Conservation (phyloP, 306 rosid genomes). For the Sicyos edulis region DNA sequence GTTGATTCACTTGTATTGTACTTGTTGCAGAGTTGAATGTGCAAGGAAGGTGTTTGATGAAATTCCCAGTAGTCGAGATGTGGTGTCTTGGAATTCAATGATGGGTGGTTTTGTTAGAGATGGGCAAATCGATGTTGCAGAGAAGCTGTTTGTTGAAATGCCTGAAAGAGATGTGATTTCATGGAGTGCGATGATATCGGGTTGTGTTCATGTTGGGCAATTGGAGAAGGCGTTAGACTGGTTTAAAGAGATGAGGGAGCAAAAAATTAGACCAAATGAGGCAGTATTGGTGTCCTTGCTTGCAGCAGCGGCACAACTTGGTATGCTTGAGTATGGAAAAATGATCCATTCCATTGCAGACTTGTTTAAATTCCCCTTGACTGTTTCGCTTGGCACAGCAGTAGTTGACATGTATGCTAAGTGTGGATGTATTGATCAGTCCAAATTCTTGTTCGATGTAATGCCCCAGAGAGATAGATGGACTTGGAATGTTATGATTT, state of each 20-base stretch:
- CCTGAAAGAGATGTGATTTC: conserved; percentile 55
- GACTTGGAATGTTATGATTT: conserved; percentile 77
- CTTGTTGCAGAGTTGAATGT: conserved; percentile 31
- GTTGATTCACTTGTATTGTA: conserved; percentile 50
- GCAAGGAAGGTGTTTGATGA: conserved; percentile 53
- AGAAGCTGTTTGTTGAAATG: conserved; percentile 62
- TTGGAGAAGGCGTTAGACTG: conserved; percentile 53
- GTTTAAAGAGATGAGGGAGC: conserved; percentile 46
- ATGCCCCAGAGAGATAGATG: conserved; percentile 50
- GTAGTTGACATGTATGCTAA: conserved; percentile 80
- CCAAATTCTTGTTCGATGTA: conserved; percentile 42
- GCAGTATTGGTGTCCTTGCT: conserved; percentile 51
- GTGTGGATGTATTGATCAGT: conserved; percentile 64
- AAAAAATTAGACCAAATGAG: conserved; percentile 48
- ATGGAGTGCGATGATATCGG: conserved; percentile 67
- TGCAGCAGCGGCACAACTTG: conserved; percentile 56
- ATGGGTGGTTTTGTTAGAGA: conserved; percentile 41
- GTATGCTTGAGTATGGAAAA: conserved; percentile 54
- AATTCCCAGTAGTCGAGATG: conserved; percentile 35
- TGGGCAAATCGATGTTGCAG: conserved; percentile 43
- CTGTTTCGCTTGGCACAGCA: conserved; percentile 49
- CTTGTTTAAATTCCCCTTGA: conserved; percentile 37
- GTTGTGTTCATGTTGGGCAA: conserved; percentile 61
- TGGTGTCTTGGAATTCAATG: conserved; percentile 73
- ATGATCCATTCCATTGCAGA: conserved; percentile 48